These are phyloP conservation scores for Leucoagaricus sp. DNA, from an alignment of 1,284 basidiomycete genomes.

Conservation along the genomic window DNA sequence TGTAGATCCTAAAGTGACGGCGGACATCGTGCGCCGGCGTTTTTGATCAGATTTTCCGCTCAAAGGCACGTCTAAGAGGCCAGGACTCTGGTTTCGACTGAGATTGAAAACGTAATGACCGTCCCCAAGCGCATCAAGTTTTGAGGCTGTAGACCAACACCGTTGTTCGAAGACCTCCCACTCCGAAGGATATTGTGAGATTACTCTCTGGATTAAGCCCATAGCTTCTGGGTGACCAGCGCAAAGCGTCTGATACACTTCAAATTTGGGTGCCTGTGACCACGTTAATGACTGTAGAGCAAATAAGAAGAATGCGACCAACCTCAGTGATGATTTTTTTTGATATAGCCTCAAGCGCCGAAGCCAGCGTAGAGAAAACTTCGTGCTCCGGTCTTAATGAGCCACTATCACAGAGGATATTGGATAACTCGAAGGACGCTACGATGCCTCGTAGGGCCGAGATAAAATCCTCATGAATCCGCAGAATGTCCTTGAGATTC, in stretches of 20 bases:
- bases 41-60: conserved; percentile 23
- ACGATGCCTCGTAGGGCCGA: conserved; percentile 58
- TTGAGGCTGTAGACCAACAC: conserved; percentile 56
- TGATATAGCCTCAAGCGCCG: conserved; percentile 44
- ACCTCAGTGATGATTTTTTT: conserved; percentile 71
- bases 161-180: conserved; percentile 84
- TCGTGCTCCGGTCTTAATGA: conserved; percentile 22
- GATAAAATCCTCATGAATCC: conserved; percentile 74
- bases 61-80: conserved; percentile 20
- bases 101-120: conserved; percentile 15
- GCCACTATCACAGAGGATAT: conserved; percentile 30
- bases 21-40: conserved; percentile 39
- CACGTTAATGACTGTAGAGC: conserved; percentile 9
- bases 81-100: conserved; percentile 20
- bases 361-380: conserved; percentile 48
- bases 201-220: conserved; percentile 67
- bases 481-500: conserved; percentile 75
- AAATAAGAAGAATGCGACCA: conserved; percentile 27
- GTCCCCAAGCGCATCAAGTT: conserved; percentile 30
- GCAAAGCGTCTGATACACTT: conserved; percentile 82
- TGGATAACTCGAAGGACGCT: conserved; percentile 48
- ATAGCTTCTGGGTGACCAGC: conserved; percentile 81
- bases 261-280: conserved; percentile 70
- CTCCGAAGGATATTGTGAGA: conserved; percentile 61
- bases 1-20: conserved; percentile 40